phyloP scores from a whole-genome alignment of 257 asterid species.

The Paraleonurus japonicus region DNA sequence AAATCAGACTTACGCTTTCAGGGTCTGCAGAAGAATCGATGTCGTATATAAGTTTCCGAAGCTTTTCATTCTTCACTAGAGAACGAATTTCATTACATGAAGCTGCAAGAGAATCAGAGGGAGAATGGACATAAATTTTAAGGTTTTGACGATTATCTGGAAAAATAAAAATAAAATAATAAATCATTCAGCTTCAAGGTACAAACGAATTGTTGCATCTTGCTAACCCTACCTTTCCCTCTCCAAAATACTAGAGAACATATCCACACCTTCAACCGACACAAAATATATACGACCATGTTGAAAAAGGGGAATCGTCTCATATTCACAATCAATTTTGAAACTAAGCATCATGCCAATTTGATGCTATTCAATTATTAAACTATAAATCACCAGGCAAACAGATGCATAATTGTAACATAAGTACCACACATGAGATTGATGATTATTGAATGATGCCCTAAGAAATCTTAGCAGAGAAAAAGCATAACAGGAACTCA shows the following conservation, averaged over 20 bases:
- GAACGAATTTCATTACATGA: slow-evolving; percentile 60
- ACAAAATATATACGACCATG: not conserved
- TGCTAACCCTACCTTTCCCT: not conserved
- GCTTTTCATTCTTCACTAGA: slow-evolving; percentile 49
- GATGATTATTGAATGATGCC: not conserved
- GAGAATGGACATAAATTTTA: too few species aligned
- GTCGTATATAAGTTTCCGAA: slow-evolving; percentile 48
- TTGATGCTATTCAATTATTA: not conserved
- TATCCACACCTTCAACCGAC: not conserved
- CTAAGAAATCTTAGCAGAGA: not conserved
- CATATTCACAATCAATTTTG: not conserved
- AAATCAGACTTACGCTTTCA: slow-evolving; percentile 42
- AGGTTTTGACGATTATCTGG: not conserved
- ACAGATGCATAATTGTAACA: not conserved
- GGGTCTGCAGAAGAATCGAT: slow-evolving; percentile 58
- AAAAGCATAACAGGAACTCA: slow-evolving; percentile 5
- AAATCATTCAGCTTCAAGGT: not conserved
- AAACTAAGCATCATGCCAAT: not conserved
- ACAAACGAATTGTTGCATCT: not conserved
- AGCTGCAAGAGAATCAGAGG: slow-evolving; percentile 43
- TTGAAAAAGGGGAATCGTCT: not conserved
- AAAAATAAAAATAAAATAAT: not conserved
- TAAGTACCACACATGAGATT: not conserved
- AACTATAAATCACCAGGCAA: not conserved
- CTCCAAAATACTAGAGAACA: not conserved